Conservation (phyloP, 2,329 filamentous ascomycete genomes). For the Pleomassaria siparia region DNA sequence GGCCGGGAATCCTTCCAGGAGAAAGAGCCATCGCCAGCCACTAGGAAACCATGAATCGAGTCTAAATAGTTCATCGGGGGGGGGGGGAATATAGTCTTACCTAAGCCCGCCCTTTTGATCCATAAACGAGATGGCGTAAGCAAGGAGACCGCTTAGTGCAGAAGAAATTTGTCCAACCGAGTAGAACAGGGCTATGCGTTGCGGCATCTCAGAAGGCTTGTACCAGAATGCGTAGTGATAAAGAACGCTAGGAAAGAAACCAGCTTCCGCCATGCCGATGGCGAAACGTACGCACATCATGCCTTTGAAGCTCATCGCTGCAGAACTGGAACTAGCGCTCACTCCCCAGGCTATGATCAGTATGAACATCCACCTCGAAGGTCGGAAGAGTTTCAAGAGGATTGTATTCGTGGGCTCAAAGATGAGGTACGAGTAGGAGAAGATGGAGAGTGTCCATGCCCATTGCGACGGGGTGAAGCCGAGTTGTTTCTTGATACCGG, state of each 20-base stretch:
- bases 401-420: conserved; percentile 26
- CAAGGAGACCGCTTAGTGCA: conserved; percentile 41
- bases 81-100: no score
- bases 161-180: conserved; percentile 46
- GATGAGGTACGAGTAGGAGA: conserved; percentile 36
- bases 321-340: conserved; percentile 18
- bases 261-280: conserved; percentile 19
- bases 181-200: conserved; percentile 44
- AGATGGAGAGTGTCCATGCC: conserved; percentile 36
- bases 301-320: conserved; percentile 19
- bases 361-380: conserved; percentile 22
- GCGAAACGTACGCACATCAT: conserved; percentile 12
- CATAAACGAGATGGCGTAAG: conserved; percentile 60
- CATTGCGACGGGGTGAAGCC: conserved; percentile 30
- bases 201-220: conserved; percentile 30
- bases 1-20: conserved; percentile 16
- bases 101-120: conserved; percentile 52
- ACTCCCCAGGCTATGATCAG: conserved; percentile 29
- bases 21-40: conserved; percentile 34
- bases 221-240: conserved; percentile 58
- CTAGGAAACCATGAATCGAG: no score
- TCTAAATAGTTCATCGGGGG: no score
- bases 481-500: conserved; percentile 36
- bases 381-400: conserved; percentile 14
- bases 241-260: conserved; percentile 47